Percentiles rank a stretch among this genome's conserved stretches.
Evolutionary conservation across 1,139 yeast species (phyloP).

Genomic region (Meyerozyma guilliermondii): DNA sequence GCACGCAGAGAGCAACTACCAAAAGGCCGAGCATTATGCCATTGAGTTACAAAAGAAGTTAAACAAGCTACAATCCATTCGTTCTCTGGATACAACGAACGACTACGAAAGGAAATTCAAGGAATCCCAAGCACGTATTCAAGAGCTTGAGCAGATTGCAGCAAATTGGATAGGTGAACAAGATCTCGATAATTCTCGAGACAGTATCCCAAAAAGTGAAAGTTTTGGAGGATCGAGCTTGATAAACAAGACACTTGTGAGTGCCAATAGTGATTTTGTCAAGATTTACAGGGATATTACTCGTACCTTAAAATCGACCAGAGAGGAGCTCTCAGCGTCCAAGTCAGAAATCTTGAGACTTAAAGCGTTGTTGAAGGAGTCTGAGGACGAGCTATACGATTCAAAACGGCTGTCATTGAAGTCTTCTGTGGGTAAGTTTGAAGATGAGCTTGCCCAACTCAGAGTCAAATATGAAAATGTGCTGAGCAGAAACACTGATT

Average conservation of each 20-base stretch:
- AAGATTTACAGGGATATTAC: conserved; percentile 54
- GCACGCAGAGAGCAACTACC: conserved; percentile 39
- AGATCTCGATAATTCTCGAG: conserved; percentile 6
- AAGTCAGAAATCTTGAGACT: conserved; percentile 49
- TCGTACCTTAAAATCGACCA: conserved; percentile 42
- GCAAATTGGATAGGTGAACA: conserved; percentile 5
- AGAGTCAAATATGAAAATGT: conserved; percentile 52
- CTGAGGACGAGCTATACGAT: conserved; percentile 43
- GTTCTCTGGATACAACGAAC: conserved; percentile 30
- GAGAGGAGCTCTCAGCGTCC: conserved; percentile 46
- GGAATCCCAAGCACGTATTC: conserved; percentile 32
- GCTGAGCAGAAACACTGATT: conserved; percentile 45
- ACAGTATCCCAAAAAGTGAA: conserved; percentile 27
- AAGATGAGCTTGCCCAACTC: conserved; percentile 36
- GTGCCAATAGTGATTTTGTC: conserved; percentile 41
- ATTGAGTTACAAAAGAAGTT: conserved; percentile 43
- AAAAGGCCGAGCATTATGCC: conserved; percentile 43
- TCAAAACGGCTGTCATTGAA: conserved; percentile 31
- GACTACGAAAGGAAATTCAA: conserved; percentile 36
- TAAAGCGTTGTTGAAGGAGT: conserved; percentile 43
- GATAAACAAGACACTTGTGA: conserved; percentile 21
- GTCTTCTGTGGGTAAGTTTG: conserved; percentile 36
- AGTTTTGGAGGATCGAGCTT: conserved; percentile 35
- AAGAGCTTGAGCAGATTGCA: conserved; percentile 30
- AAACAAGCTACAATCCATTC: conserved; percentile 37